A percentile compares a stretch with the other conserved stretches of the same genome.
Conservation (phyloP, 2,329 filamentous ascomycete species). For the Coleophoma eucalyptorum region DNA sequence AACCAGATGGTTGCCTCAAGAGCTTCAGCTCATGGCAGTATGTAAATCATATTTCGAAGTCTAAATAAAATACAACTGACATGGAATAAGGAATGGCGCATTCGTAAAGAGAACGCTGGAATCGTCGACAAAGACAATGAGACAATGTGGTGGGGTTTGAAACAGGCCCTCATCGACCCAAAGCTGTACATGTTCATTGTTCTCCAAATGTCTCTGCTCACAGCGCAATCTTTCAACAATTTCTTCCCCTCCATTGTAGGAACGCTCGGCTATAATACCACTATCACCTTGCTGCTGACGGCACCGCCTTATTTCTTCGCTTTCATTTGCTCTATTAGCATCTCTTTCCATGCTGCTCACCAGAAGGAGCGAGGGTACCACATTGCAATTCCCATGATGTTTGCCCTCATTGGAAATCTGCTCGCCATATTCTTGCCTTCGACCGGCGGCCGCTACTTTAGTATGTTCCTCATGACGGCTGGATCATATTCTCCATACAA, state of each 20-base stretch:
- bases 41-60: slow-evolving; percentile 40
- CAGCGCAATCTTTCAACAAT: slow-evolving; percentile 13
- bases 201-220: slow-evolving; percentile 9
- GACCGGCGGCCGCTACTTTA: slow-evolving; percentile 8
- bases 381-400: slow-evolving; percentile 3
- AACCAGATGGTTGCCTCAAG: slow-evolving; percentile 1
- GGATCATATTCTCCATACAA: slow-evolving; percentile 2
- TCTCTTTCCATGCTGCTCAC: slow-evolving; percentile 12
- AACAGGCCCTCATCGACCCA: slow-evolving; percentile 25
- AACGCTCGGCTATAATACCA: slow-evolving; percentile 20
- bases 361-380: slow-evolving; percentile 8
- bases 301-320: slow-evolving; percentile 29
- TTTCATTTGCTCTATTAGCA: slow-evolving; percentile 15
- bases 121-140: slow-evolving; percentile 6
- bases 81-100: slow-evolving; percentile 35
- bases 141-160: slow-evolving; percentile 17
- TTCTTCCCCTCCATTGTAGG: slow-evolving; percentile 21
- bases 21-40: slow-evolving; percentile 14
- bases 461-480: slow-evolving; percentile 6
- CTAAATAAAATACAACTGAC: slow-evolving; percentile 43
- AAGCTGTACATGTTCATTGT: neutral
- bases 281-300: slow-evolving; percentile 26
- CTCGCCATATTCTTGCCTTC: slow-evolving; percentile 5
- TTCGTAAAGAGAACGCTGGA: slow-evolving; percentile 11
- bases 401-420: slow-evolving; percentile 7